Evolutionary conservation across 192 early-diverging fungal species (phyloP), one percentile per base, ranked within the genome.

Genomic region (Physocladia obscura): DNA sequence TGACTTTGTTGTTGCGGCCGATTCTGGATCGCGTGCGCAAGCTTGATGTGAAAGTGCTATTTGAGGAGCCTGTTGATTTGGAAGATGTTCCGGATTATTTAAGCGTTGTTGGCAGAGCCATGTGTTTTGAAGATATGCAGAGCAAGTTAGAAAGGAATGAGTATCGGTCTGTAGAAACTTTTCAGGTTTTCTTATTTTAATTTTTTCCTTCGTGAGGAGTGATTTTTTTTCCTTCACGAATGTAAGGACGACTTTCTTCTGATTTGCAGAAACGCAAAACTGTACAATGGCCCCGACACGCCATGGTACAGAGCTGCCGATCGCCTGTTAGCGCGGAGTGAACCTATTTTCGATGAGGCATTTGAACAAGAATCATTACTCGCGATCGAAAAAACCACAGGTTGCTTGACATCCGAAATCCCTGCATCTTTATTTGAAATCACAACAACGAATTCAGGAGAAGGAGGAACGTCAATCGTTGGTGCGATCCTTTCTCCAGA

Each of bases 61-160:
- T 96, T 63, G 70, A 68, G 51, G 73, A 86, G 26, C 91, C 93
- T 3, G 92, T 96, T 1, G 78, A 86, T 29, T 50, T 68, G 2
- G 83, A 80, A 4, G 74, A 84, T 32, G 91, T 88, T 0, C 87
- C 92, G 0, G 94, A 96, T 63, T 96, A 96, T 77, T 61, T 75
- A n/a, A 73, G 82, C 4, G 67, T 90, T 44, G 84, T 96, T 35
- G 77, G 71, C 30, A 49, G 79, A 6, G 92, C 94, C 0, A 96
- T 96, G 92, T 89, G 89, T 52, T 90, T 94, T 57, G 73, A 75
- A 34, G 89, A 82, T 0, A 87, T 96, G 38, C 36, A 74, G 13
- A 64, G 77, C 2, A 89, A 88, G 65, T 32, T 94, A 13, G 74
- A 81, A 17, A 63, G 49, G 1, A 78, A 82, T 44, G 61, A 76